Percentiles rank a stretch among this genome's conserved stretches.
phyloP scores from a whole-genome alignment of 352 stramenopile species.

The Thalassiosira hispida region DNA sequence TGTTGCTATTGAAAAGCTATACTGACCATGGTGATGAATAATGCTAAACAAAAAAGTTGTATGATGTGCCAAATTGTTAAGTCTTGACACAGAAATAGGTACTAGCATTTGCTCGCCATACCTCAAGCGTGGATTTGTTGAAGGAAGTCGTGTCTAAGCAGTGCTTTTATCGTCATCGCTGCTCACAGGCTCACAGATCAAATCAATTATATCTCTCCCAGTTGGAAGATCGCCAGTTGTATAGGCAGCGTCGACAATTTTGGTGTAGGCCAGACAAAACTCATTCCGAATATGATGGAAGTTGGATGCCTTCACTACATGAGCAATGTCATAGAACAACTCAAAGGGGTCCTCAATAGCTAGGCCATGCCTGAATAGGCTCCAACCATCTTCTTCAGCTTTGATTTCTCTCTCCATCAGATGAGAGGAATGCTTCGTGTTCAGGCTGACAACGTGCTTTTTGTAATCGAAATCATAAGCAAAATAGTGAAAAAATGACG shows the following conservation, averaged over 20 bases:
- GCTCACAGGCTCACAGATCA: constrained; percentile 73
- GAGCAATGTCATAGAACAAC: constrained; percentile 95
- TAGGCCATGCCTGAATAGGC: constrained; percentile 80
- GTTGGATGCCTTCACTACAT: constrained; percentile 92
- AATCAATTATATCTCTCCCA: constrained; percentile 77
- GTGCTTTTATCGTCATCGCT: constrained; percentile 7
- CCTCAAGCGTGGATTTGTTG: too few species aligned
- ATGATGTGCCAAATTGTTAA: too few species aligned
- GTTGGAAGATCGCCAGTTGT: constrained; percentile 34
- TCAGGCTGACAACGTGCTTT: constrained; percentile 92
- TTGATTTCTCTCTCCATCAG: constrained; percentile 84
- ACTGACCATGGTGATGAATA: too few species aligned
- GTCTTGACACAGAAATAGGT: too few species aligned
- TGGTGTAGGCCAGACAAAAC: constrained; percentile 83
- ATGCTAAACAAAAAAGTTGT: too few species aligned
- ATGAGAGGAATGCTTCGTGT: constrained; percentile 81
- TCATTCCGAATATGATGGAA: constrained; percentile 84
- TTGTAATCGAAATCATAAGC: constrained; percentile 94
- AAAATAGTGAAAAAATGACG: constrained; percentile 97
- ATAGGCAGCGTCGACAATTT: constrained; percentile 70
- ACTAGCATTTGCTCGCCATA: too few species aligned
- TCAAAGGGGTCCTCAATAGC: constrained; percentile 99
- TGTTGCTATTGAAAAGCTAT: too few species aligned
- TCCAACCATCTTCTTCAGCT: constrained; percentile 87
- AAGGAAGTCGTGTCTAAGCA: constrained; percentile 5